These are phyloP conservation scores for Emiliania huxleyi DNA, from an alignment of 78 protist species.

Conservation along the genomic window DNA sequence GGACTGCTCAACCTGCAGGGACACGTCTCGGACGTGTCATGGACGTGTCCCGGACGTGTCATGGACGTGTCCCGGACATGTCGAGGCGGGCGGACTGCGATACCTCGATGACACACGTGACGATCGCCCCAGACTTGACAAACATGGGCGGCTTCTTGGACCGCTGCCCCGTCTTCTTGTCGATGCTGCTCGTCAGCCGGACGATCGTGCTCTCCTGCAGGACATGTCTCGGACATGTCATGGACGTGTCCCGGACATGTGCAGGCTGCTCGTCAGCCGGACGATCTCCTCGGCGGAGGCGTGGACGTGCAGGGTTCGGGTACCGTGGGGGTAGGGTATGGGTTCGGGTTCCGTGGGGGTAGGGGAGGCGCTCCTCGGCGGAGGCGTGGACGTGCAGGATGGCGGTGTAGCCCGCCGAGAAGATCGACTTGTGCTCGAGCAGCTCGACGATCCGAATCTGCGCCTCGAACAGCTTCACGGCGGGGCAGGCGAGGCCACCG, in stretches of 20 bases:
- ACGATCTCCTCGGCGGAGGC: no score
- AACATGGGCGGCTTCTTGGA: constrained; percentile 77
- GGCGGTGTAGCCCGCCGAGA: constrained; percentile 16
- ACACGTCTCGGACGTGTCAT: no score
- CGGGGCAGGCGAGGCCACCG: neutral
- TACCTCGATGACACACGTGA: constrained; percentile 67
- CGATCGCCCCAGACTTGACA: constrained; percentile 68
- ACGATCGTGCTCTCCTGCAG: no score
- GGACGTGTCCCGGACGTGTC: no score
- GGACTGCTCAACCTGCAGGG: constrained; percentile 32
- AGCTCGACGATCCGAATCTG: constrained; percentile 60
- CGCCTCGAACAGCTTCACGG: constrained; percentile 68
- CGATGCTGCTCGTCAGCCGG: constrained; percentile 60
- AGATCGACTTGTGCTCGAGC: constrained; percentile 69
- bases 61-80: no score
- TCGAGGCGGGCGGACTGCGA: no score
- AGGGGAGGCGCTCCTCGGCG: constrained; percentile 34
- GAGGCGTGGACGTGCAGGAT: neutral
- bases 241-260: no score
- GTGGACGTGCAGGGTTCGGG: no score
- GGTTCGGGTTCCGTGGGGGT: no score
- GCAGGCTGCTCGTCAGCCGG: no score
- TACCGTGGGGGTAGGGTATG: no score
- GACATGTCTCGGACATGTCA: no score
- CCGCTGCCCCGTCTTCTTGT: constrained; percentile 74